Base-by-base conservation (phyloP, 2,329 filamentous ascomycete genomes). In the Beauveria varroae region DNA sequence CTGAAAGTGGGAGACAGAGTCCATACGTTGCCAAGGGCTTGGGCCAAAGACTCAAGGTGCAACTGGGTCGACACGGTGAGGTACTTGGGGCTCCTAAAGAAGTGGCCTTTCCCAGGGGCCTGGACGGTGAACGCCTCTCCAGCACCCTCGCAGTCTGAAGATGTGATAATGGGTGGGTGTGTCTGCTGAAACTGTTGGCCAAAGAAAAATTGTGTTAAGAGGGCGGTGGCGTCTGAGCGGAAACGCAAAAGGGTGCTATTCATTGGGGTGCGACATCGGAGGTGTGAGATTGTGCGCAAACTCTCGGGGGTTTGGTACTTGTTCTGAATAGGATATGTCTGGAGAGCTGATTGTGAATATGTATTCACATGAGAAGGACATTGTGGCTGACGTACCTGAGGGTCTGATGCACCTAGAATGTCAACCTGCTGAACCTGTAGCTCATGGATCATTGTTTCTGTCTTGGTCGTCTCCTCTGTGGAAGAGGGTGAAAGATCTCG, bases 101-200 rank as follows among this genome's bases (percentile, higher is more conserved):
- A 98, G 58, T 76, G 72, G 16, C 63, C 64, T 8, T 66, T 61
- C 1, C 67, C 70, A n/a, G 68, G 74, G 14, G 84, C 79, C 22
- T 79, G 72, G 43, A 98, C 78, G 10, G 86, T 85, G 69, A 99
- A 99, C 20, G 96, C 93, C 72, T 98, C 93, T 0, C 95, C 95
- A 2, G 93, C 95, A 4, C 95, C 95, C 77, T 99, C 95, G 70
- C 95, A 99, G 69, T 99, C 95, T 0, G 93, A 96, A 0, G 93
- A 97, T 1, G 95, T 98, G 69, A 99, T 90, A 68, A 98, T 87
- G 5, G 95, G 95, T 4, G 95, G 91, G 67, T 98, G 93, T 8
- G 90, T 91, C 75, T 98, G 89, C 62, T 90, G 82, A 68, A 90
- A 93, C 61, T 85, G 81, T 63, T 85, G 81, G 28, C 79, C 75